Evolutionary conservation across 208 protist species (phyloP).

Genomic region (Trypanosoma rangeli): DNA sequence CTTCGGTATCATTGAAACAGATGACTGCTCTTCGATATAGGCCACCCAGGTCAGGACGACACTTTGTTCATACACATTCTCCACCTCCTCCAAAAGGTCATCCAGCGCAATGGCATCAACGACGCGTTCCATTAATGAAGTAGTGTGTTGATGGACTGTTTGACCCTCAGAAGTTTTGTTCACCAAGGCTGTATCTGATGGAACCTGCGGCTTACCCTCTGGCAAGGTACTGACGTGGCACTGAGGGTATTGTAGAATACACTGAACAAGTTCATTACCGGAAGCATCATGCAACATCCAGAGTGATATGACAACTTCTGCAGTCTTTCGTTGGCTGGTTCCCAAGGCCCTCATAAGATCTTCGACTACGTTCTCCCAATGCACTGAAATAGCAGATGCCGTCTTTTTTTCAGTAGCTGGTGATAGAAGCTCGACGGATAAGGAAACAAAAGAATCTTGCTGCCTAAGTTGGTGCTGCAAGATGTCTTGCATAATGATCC

Average conservation of each 20-base stretch:
- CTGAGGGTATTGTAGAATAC: slow-evolving; percentile 66
- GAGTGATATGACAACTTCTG: slow-evolving; percentile 62
- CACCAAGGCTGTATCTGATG: not conserved
- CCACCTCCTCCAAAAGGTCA: slow-evolving; percentile 59
- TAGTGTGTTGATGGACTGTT: no score
- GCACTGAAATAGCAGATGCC: slow-evolving; percentile 28
- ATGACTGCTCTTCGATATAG: slow-evolving; percentile 52
- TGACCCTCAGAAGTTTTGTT: not conserved
- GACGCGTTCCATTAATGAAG: not conserved
- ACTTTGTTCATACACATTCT: slow-evolving; percentile 49
- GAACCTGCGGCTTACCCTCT: slow-evolving; percentile 22
- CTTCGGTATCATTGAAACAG: not conserved
- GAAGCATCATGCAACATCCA: slow-evolving; percentile 70
- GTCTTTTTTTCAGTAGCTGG: not conserved
- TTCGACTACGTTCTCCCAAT: slow-evolving; percentile 62
- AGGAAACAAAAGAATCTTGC: slow-evolving; percentile 1
- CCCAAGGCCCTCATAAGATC: slow-evolving; percentile 52
- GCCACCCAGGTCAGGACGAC: slow-evolving; percentile 55
- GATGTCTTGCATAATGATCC: slow-evolving; percentile 61
- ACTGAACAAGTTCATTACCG: slow-evolving; percentile 75
- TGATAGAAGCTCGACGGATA: not conserved
- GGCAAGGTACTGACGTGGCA: slow-evolving; percentile 16
- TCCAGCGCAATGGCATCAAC: slow-evolving; percentile 20
- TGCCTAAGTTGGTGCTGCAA: slow-evolving; percentile 47
- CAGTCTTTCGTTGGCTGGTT: slow-evolving; percentile 25